phyloP scores from a whole-genome alignment of 2,329 filamentous ascomycete genomes.

The Trichoderma polysporum region DNA sequence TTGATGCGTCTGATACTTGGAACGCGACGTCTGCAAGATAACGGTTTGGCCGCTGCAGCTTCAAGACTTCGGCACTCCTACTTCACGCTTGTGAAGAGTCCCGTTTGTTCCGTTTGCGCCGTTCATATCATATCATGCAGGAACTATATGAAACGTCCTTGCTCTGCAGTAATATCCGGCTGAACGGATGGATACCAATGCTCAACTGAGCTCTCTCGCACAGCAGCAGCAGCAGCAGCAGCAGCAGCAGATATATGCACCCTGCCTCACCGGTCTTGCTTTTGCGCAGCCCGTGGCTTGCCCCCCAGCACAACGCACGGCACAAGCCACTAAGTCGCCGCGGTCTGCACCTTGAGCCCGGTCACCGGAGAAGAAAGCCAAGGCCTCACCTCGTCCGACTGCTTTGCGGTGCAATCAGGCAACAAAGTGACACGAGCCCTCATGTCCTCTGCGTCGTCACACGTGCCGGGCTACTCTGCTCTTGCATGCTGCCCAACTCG shows the following conservation, averaged over 20 bases:
- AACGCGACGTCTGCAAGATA: not conserved
- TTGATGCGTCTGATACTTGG: not conserved
- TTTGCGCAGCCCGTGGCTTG: constrained; percentile 14
- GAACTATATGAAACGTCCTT: not conserved
- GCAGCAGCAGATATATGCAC: not conserved
- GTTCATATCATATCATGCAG: not conserved
- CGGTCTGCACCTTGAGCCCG: not conserved
- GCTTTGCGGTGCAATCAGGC: constrained; percentile 11
- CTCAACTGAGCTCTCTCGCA: not conserved
- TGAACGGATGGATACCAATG: not conserved
- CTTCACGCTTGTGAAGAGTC: constrained; percentile 8
- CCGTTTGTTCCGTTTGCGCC: not conserved
- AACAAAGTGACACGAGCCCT: constrained; percentile 17
- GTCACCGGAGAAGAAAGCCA: not conserved
- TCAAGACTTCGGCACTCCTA: not conserved
- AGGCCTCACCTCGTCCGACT: not conserved
- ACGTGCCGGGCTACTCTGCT: constrained; percentile 6
- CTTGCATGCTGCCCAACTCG: constrained; percentile 14
- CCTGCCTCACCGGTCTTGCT: constrained; percentile 9
- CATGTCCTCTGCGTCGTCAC: not conserved
- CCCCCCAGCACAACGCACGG: constrained; percentile 2
- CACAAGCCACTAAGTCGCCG: not conserved
- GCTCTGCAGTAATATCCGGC: not conserved
- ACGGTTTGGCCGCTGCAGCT: not conserved
- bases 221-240: not conserved